Evolutionary conservation across 2,329 filamentous ascomycete species (phyloP), one percentile per base, ranked within the genome.

Genomic region (Fusarium euwallaceae): DNA sequence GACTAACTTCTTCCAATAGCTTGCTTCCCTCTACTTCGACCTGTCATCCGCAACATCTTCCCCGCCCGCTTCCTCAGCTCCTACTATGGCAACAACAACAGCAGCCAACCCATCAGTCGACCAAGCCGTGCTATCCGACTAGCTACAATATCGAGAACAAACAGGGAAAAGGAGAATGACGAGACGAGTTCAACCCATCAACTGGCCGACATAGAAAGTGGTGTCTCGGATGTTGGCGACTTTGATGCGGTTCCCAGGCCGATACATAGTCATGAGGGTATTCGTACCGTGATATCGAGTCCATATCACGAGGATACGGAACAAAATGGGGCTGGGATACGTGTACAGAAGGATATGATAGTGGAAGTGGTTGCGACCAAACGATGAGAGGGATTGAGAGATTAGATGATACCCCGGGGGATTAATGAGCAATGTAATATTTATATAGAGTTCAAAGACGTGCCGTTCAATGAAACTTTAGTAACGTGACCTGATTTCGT

Each of bases 11-110:
- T 7, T n/a, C 32, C 16, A 34, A 4, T n/a, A 78, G 76, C 74
- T 22, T 78, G 76, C 4, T 71, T 76, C 24, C 73, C 76, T 11
- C 56, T 78, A 4, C 60, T 78, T 3, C 74, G 75, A 10, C 76
- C 76, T 0, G 53, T 78, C 16, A 78, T 78, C 24, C 51, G 55
- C 4, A 55, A 63, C 24, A 64, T 76, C 29, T 58, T 78, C 3
- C 76, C 76, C 2, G 41, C 24, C 6, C 64, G 48, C 0, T 76
- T 77, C 39, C 72, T 76, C 37, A 71, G 63, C 24, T 75, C 72
- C 1, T 61, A 67, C 6, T 71, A 72, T 6, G 74, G 58, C 56
- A 71, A 55, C 45, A 72, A 69, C 22, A 72, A 69, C 22, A 73
- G 61, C 11, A 73, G 66, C 11, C 71, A 76, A 11, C 71, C 39